Evolutionary conservation across 2,329 filamentous ascomycete species (phyloP).

Genomic region (Aspergillus tubingensis): DNA sequence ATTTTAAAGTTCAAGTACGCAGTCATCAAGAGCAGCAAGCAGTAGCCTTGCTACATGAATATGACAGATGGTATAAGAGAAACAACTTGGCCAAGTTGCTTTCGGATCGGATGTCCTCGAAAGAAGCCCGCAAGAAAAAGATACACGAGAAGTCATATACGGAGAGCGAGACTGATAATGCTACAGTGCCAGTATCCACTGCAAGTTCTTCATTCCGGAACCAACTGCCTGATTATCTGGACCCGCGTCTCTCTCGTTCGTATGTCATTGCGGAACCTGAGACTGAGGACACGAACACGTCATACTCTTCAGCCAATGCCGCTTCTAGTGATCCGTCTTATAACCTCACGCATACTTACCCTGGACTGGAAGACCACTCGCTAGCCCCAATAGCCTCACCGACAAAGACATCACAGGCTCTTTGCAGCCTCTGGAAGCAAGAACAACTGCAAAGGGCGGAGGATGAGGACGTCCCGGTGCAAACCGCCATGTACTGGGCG

Average conservation of each 20-base stretch:
- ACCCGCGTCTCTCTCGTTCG: conserved; percentile 30
- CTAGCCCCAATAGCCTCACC: conserved; percentile 1
- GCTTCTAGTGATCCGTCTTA: conserved; percentile 5
- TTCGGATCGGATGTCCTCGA: conserved; percentile 74
- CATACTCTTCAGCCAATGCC: conserved; percentile 10
- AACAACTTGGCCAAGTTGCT: conserved; percentile 73
- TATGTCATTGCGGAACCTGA: conserved; percentile 12
- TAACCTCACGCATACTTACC: background rate
- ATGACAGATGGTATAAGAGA: conserved; percentile 75
- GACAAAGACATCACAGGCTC: background rate
- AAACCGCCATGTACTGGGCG: conserved; percentile 18
- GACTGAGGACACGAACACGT: background rate
- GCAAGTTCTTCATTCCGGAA: conserved; percentile 1
- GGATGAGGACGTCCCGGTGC: conserved; percentile 16
- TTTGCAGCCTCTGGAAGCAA: conserved; percentile 19
- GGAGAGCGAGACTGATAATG: conserved; percentile 10
- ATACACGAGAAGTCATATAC: conserved; percentile 8
- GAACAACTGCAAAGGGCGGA: conserved; percentile 16
- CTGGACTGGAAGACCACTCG: conserved; percentile 6
- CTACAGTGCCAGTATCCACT: background rate
- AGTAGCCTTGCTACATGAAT: conserved; percentile 63
- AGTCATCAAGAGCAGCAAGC: conserved; percentile 68
- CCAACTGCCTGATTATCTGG: conserved; percentile 26
- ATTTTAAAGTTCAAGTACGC: conserved; percentile 77
- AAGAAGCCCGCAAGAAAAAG: conserved; percentile 66